Percentiles rank a stretch among this genome's conserved stretches.
Evolutionary conservation across 441 rosid species (phyloP).

Genomic region (Omphalea diandra): DNA sequence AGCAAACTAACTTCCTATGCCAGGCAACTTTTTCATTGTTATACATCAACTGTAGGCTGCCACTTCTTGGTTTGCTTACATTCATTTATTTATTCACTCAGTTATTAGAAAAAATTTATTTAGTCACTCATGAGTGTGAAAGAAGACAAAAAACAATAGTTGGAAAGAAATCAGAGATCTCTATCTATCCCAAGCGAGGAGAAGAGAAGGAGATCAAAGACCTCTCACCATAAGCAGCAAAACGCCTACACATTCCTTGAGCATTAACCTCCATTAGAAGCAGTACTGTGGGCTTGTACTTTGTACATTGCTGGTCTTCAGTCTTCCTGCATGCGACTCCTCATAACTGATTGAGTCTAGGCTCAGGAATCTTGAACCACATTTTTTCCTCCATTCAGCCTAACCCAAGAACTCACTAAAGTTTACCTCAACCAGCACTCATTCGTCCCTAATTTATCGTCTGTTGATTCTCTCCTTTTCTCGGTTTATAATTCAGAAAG

Average conservation of each 20-base stretch:
- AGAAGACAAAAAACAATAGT: slow-evolving; percentile 7
- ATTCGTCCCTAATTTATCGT: not conserved
- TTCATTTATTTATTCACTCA: not conserved
- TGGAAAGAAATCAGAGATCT: slow-evolving; percentile 26
- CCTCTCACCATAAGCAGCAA: slow-evolving; percentile 35
- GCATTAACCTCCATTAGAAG: slow-evolving; percentile 31
- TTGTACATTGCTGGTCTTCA: slow-evolving; percentile 26
- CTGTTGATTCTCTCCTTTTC: not conserved
- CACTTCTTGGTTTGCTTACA: not conserved
- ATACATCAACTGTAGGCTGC: not conserved
- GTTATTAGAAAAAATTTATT: not conserved
- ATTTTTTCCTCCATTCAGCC: not conserved
- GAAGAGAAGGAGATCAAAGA: slow-evolving; percentile 29
- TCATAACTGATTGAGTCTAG: slow-evolving; percentile 17
- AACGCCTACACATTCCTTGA: slow-evolving; percentile 21
- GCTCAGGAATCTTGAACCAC: slow-evolving; percentile 10
- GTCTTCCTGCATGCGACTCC: slow-evolving; percentile 13
- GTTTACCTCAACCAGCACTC: slow-evolving; percentile 2
- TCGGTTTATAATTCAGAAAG: not conserved
- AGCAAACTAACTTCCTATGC: not conserved
- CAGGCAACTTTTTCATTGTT: not conserved
- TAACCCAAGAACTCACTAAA: slow-evolving; percentile 3
- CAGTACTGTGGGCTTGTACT: slow-evolving; percentile 23
- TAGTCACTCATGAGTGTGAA: not conserved
- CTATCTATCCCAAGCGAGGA: slow-evolving; percentile 28